phyloP scores from a whole-genome alignment of 2,329 filamentous ascomycete genomes.

The Metarhizium brunneum region DNA sequence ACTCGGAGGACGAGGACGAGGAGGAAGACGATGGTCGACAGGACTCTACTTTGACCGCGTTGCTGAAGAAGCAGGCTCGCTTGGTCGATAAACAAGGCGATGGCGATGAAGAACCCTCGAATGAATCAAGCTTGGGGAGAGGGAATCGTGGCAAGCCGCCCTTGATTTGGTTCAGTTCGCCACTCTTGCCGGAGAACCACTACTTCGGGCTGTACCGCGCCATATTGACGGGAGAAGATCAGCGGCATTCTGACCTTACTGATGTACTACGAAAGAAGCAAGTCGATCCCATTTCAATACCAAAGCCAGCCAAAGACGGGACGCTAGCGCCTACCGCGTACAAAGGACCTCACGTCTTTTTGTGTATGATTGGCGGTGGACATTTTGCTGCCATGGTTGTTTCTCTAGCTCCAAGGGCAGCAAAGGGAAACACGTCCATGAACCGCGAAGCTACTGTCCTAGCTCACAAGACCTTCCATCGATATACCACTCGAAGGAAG shows the following conservation, averaged over 20 bases:
- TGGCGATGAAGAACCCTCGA: constrained; percentile 37
- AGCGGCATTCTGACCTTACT: constrained; percentile 50
- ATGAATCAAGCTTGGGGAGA: constrained; percentile 30
- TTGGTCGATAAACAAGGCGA: constrained; percentile 45
- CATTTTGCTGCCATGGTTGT: constrained; percentile 98
- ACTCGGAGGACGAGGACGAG: constrained; percentile 57
- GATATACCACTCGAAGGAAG: constrained; percentile 92
- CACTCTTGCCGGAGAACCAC: constrained; percentile 63
- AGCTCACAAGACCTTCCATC: constrained; percentile 95
- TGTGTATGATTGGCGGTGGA: constrained; percentile 97
- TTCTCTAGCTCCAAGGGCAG: constrained; percentile 70
- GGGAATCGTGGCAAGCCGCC: constrained; percentile 58
- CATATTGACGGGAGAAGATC: constrained; percentile 65
- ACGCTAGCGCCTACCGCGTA: constrained; percentile 45
- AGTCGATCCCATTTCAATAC: constrained; percentile 50
- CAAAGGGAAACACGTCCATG: constrained; percentile 58
- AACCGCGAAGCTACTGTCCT: constrained; percentile 81
- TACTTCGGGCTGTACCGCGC: constrained; percentile 81
- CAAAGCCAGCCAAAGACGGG: constrained; percentile 48
- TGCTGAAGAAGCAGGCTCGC: constrained; percentile 77
- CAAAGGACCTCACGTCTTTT: constrained; percentile 76
- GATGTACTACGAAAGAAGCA: constrained; percentile 70
- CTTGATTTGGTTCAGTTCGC: constrained; percentile 76
- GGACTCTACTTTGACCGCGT: constrained; percentile 62
- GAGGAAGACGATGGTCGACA: constrained; percentile 51